Conservation (phyloP, 192 early-diverging fungal genomes). For the Gigaspora rosea region DNA sequence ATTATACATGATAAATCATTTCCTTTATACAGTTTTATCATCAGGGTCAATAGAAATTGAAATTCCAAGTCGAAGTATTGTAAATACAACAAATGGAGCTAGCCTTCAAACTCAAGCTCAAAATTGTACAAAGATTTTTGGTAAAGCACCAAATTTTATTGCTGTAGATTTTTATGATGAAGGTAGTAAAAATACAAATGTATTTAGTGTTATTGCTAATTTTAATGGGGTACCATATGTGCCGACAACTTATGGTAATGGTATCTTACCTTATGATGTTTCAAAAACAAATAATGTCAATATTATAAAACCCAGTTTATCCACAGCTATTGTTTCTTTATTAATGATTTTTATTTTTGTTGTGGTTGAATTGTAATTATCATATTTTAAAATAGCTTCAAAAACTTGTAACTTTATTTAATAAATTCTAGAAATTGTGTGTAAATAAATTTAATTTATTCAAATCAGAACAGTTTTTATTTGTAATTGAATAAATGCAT, state of each 20-base stretch:
- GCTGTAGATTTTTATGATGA: slow-evolving; percentile 76
- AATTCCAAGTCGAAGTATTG: slow-evolving; percentile 54
- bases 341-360: too few relatives aligned
- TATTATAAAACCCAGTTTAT: too few relatives aligned
- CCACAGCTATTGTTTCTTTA: too few relatives aligned
- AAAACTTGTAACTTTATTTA: too few relatives aligned
- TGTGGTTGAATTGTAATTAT: too few relatives aligned
- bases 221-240: slow-evolving; percentile 13
- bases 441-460: too few relatives aligned
- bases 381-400: too few relatives aligned
- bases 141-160: slow-evolving; percentile 65
- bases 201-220: not conserved
- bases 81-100: slow-evolving; percentile 54
- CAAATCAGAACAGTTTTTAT: too few relatives aligned
- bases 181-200: slow-evolving; percentile 35
- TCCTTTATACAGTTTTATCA: slow-evolving; percentile 54
- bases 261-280: not conserved
- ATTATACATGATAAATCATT: slow-evolving; percentile 79
- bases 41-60: slow-evolving; percentile 40
- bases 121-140: slow-evolving; percentile 50
- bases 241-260: slow-evolving; percentile 5
- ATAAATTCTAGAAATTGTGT: too few relatives aligned
- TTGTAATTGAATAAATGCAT: too few relatives aligned
- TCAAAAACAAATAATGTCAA: too few relatives aligned
- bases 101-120: slow-evolving; percentile 60